phyloP scores from a whole-genome alignment of 1,284 basidiomycete genomes.

The Singerocomus inundabilis region DNA sequence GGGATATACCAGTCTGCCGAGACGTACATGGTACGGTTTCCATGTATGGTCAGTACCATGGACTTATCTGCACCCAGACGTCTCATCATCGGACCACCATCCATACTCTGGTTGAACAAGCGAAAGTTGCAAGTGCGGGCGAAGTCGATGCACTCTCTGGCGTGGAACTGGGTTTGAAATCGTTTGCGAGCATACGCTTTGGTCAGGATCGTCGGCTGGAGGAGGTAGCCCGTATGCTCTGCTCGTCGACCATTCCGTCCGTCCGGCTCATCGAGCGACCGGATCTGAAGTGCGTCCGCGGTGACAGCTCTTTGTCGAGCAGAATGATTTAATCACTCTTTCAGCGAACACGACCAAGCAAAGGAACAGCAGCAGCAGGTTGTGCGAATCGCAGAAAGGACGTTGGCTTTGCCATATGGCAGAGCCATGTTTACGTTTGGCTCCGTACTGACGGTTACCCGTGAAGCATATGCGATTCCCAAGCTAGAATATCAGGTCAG shows the following conservation, averaged over 20 bases:
- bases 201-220: constrained; percentile 83
- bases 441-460: constrained; percentile 65
- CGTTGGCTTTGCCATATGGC: constrained; percentile 82
- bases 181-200: constrained; percentile 81
- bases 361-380: constrained; percentile 82
- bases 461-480: constrained; percentile 77
- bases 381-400: constrained; percentile 78
- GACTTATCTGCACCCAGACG: constrained; percentile 32
- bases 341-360: constrained; percentile 75
- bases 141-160: constrained; percentile 60
- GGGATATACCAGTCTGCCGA: constrained; percentile 33
- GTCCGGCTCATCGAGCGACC: constrained; percentile 69
- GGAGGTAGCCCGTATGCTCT: constrained; percentile 85
- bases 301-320: background rate
- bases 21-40: constrained; percentile 46
- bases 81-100: constrained; percentile 49
- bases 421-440: constrained; percentile 87
- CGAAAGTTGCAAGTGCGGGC: constrained; percentile 48
- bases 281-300: constrained; percentile 60
- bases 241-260: constrained; percentile 67
- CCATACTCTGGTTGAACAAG: constrained; percentile 48
- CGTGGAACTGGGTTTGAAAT: constrained; percentile 67
- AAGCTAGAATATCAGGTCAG: constrained; percentile 79
- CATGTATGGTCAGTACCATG: constrained; percentile 2
- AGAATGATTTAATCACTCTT: background rate